These are phyloP conservation scores for Backusella macrospora DNA, from an alignment of 192 early-diverging fungal species.

Conservation along the genomic window DNA sequence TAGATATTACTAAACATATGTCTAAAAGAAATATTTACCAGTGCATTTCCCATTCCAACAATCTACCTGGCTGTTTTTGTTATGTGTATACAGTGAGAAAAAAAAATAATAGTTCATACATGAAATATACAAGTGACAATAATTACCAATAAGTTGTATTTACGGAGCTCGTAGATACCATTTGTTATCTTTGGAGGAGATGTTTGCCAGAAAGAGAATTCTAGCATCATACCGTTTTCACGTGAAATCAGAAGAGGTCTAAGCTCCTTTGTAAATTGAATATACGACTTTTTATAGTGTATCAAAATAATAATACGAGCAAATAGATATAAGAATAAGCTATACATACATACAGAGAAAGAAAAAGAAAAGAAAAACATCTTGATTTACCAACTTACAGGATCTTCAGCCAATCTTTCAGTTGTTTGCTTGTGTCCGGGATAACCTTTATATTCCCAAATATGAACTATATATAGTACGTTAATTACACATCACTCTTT, in stretches of 20 bases:
- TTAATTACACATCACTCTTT: neutral
- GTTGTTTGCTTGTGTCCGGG: slow-evolving; percentile 76
- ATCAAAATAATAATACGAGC: neutral
- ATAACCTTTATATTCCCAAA: slow-evolving; percentile 96
- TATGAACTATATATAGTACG: slow-evolving; percentile 63
- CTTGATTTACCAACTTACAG: slow-evolving; percentile 42
- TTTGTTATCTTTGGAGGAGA: slow-evolving; percentile 73
- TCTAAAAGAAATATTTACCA: slow-evolving; percentile 50
- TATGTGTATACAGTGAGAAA: neutral
- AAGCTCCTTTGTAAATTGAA: slow-evolving; percentile 66
- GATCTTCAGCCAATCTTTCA: slow-evolving; percentile 60
- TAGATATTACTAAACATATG: neutral
- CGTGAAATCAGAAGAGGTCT: slow-evolving; percentile 75
- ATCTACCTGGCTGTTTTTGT: slow-evolving; percentile 71
- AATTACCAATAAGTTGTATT: slow-evolving; percentile 77
- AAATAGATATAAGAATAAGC: neutral
- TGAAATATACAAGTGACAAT: neutral
- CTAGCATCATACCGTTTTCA: slow-evolving; percentile 84
- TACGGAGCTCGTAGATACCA: slow-evolving; percentile 91
- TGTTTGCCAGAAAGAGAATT: slow-evolving; percentile 92
- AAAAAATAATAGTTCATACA: neutral
- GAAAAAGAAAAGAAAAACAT: neutral
- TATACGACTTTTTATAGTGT: slow-evolving; percentile 38
- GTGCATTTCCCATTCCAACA: slow-evolving; percentile 93
- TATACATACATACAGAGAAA: neutral